Evolutionary conservation across 1,284 basidiomycete genomes (phyloP), one percentile per base, ranked within the genome.

Genomic region (Austroboletus niveus): DNA sequence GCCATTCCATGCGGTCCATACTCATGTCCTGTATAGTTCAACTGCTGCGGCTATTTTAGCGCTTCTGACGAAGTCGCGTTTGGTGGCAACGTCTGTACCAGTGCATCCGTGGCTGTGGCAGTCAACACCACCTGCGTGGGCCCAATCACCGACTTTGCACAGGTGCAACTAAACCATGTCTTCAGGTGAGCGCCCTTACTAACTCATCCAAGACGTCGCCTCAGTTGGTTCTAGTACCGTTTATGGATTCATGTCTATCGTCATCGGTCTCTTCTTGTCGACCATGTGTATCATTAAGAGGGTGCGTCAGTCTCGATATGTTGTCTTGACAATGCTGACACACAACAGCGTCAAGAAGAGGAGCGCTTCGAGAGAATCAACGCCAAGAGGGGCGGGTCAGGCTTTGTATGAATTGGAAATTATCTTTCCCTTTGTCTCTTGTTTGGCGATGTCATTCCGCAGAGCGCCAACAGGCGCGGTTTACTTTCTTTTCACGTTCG

Each of bases 341-440:
- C 24, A 51, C 45, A 53, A 45, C 72, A 92, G 89, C 79, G 89
- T 59, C 73, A 85, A 64, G 86, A 92, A 69, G 77, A 81, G 51
- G 86, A 89, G 58, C 83, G 92, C 36, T 93, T 94, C 78, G 84
- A 81, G 75, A 86, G 77, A 72, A 94, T 94, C 59, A 90, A 94
- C 61, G 80, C 81, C 55, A 94, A 94, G 73, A 84, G 88, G 57
- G 90, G 89, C 55, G 88, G 88, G 49, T 75, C 77, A 54, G 88
- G 89, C 55, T 94, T 94, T 64, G 90, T 93, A 56, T 94, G 75
- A 86, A 55, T 30, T 31, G 29, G n/a, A 42, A 14, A 30, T 7
- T 20, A 15, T 30, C 4, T 12, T 30, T 7, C 20, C 34, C 40
- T 11, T 39, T 30, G 35, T 31, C 12, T 24, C 39, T 46, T 44